Evolutionary conservation across 1,284 basidiomycete genomes (phyloP), one percentile per base, ranked within the genome.

Genomic region (Megacollybia platyphylla): DNA sequence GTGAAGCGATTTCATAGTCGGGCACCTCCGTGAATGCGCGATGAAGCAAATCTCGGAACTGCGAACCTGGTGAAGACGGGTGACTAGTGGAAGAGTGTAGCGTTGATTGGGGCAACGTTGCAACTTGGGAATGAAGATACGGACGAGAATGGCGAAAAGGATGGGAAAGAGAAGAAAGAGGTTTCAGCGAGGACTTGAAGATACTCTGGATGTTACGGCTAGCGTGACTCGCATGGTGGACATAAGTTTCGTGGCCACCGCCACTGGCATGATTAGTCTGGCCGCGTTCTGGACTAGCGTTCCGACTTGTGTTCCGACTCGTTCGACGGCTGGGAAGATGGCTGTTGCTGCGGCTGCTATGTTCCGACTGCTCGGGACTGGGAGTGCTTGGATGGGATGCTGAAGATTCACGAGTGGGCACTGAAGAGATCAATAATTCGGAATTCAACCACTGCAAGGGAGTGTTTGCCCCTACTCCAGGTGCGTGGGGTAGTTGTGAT

Each of bases 391-490:
- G 9, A 41, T 43, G 40, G 36, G 41, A 47, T 39, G 54, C 47
- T 34, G 52, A 49, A 9, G 54, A 44, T n/a, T 56, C 57, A 29
- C 46, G 50, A 30, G 56, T 51, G 20, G 50, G 51, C 4, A 75
- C 70, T 18, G 85, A 64, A 2, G 80, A 85, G 15, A 81, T 65
- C 36, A 90, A 64, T 8, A 92, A 68, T 59, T 91, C 87, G 4
- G 81, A 81, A 57, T 90, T 87, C 42, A 86, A 75, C 76, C 81
- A 87, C 44, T 87, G 79, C 41, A 89, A 68, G 15, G 80, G 68
- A 3, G 65, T 64, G 42, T 53, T 64, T 11, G 58, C 52, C 26
- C 60, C 67, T 7, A 64, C 57, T 5, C 56, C 62, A n/a, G 67
- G 70, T 10, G 52, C 58, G 40, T 65, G 64, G 3, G 71, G 72